These are phyloP conservation scores for Corniculantispora saksenae DNA, from an alignment of 2,329 filamentous ascomycete genomes.

Conservation along the genomic window DNA sequence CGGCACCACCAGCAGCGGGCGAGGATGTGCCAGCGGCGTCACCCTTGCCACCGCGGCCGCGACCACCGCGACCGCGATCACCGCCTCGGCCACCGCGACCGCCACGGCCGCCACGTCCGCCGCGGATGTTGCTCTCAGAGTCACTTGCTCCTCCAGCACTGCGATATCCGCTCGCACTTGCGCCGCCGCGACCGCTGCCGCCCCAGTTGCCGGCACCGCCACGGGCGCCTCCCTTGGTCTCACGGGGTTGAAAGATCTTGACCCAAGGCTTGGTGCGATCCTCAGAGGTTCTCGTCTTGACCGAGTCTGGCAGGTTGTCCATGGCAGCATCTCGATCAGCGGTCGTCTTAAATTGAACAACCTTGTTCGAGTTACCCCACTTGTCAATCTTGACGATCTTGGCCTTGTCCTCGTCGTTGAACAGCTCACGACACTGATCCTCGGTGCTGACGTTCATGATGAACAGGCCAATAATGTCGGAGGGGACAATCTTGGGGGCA, in stretches of 20 bases:
- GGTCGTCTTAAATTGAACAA: conserved; percentile 77
- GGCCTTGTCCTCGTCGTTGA: conserved; percentile 76
- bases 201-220: conserved; percentile 70
- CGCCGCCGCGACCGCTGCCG: conserved; percentile 63
- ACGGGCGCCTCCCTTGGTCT: conserved; percentile 58
- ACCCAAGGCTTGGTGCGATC: conserved; percentile 79
- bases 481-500: conserved; percentile 58
- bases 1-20: conserved; percentile 49
- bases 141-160: conserved; percentile 78
- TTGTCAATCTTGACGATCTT: conserved; percentile 82
- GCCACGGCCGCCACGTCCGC: conserved; percentile 57
- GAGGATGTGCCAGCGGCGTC: conserved; percentile 57
- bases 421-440: conserved; percentile 79
- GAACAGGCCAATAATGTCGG: conserved; percentile 82
- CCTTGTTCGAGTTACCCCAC: conserved; percentile 76
- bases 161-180: conserved; percentile 72
- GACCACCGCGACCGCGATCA: conserved; percentile 58
- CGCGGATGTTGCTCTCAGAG: conserved; percentile 59
- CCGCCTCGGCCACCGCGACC: conserved; percentile 58
- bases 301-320: conserved; percentile 70
- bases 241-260: conserved; percentile 77
- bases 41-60: conserved; percentile 59
- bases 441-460: conserved; percentile 83
- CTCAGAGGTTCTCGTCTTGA: conserved; percentile 70
- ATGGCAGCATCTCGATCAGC: conserved; percentile 83